A percentile compares a stretch with the other conserved stretches of the same genome.
Evolutionary conservation across 176 grass and related monocot genomes (phyloP).

Genomic region (Chrysopogon serrulatus): DNA sequence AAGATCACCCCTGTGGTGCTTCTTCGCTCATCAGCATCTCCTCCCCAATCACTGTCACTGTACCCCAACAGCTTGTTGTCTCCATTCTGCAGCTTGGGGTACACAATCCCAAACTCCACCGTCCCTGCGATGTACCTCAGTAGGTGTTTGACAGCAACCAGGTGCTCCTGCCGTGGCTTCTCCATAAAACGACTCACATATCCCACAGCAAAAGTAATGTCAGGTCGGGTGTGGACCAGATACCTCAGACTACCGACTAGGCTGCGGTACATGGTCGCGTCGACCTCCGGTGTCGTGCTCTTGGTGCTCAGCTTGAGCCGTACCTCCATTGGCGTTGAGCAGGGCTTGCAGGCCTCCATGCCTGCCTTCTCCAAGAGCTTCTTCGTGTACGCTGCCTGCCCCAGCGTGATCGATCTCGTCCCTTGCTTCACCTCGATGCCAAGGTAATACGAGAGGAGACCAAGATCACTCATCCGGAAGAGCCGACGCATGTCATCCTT

Average conservation of each 20-base stretch:
- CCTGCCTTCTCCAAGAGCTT: background rate
- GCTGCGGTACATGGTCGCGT: background rate
- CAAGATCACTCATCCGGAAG: background rate
- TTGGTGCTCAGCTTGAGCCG: background rate
- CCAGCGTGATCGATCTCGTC: background rate
- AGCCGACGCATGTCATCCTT: too few relatives aligned
- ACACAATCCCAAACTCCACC: rapidly evolving
- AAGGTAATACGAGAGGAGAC: too few relatives aligned
- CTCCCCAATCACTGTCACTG: too few relatives aligned
- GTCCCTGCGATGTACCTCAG: background rate
- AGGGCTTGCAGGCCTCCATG: background rate
- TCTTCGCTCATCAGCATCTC: too few relatives aligned
- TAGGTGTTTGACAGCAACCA: background rate
- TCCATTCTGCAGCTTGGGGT: too few relatives aligned
- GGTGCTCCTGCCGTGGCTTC: background rate
- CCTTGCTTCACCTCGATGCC: too few relatives aligned
- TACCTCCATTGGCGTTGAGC: background rate
- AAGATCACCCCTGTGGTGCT: too few relatives aligned
- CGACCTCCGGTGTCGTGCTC: background rate
- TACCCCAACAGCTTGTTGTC: too few relatives aligned
- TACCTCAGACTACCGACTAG: background rate
- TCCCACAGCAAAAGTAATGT: background rate
- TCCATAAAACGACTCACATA: background rate
- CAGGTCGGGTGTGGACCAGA: background rate
- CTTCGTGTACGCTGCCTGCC: background rate